Evolutionary conservation across 78 protist genomes (phyloP), one percentile per base, ranked within the genome.

Genomic region (Speleostelium caveatum): DNA sequence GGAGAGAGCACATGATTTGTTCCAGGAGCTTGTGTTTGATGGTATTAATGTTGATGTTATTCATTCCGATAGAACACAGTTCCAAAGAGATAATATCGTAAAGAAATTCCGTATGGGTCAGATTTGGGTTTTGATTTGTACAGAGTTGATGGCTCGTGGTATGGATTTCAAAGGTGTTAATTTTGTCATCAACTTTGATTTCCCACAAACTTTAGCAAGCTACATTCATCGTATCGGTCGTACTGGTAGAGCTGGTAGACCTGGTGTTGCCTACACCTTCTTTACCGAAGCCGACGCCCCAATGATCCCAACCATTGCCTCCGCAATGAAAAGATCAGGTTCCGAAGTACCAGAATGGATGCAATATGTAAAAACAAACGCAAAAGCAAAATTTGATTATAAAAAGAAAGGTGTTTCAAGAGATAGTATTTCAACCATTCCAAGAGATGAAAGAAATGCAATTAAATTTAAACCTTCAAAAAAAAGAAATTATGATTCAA

Each of bases 91-190:
- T 5, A 71, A 16, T 1, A 78, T 87, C 0, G 93, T 98, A 17
- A 28, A 58, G 33, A 63, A 80, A 49, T 96, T 98, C 80, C 93
- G 99, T 16, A 2, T 21, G 6, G 99, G 99, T 41, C 17, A 93
- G 59, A 75, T 95, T 19, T 97, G 98, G 97, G 93, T 97, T 2
- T 75, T 98, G 14, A 95, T 98, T 58, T 75, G 97, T 41, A 98
- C 99, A n/a, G 98, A 98, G 28, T 78, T 98, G 30, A 68, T 98
- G 75, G 96, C 97, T 12, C 94, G 99, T n/a, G 99, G 99, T 36
- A 94, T 98, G 92, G 99, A 98, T 74, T 96, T 98, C 85, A 74
- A 74, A 22, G 97, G 98, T 63, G 96, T 98, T 17, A 45, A 35
- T 32, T 33, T 67, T 19, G 99, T 98, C 36, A 94, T 98, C 92